phyloP scores from a whole-genome alignment of 2,329 filamentous ascomycete genomes.

The Fusarium continuum region DNA sequence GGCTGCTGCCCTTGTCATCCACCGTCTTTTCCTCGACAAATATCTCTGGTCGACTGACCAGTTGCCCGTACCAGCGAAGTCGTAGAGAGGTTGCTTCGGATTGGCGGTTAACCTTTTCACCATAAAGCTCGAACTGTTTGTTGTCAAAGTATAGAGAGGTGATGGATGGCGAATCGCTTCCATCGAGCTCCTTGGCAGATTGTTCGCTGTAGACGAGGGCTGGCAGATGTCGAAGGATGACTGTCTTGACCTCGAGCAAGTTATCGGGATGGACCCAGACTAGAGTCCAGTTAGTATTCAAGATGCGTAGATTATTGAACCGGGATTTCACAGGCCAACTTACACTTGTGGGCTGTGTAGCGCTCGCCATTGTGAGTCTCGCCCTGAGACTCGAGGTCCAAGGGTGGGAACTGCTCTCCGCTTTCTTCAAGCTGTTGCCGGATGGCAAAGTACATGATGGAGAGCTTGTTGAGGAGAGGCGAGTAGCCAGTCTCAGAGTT shows the following conservation, averaged over 20 bases:
- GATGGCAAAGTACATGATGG: conserved; percentile 94
- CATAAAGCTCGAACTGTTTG: conserved; percentile 84
- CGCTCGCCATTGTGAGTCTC: conserved; percentile 72
- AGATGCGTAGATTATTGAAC: background rate
- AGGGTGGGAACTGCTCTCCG: conserved; percentile 53
- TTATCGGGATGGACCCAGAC: conserved; percentile 98
- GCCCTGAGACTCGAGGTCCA: conserved; percentile 61
- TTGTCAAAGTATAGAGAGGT: conserved; percentile 98
- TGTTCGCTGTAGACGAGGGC: conserved; percentile 93
- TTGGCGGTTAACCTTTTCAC: conserved; percentile 80
- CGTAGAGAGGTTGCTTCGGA: conserved; percentile 83
- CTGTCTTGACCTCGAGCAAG: conserved; percentile 94
- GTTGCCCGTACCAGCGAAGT: conserved; percentile 89
- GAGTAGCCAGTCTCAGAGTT: conserved; percentile 92
- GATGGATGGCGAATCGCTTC: conserved; percentile 84
- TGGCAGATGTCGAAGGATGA: conserved; percentile 89
- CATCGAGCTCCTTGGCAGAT: conserved; percentile 82
- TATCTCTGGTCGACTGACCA: conserved; percentile 81
- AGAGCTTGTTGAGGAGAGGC: conserved; percentile 87
- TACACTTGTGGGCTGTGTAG: conserved; percentile 89
- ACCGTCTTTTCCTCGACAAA: conserved; percentile 90
- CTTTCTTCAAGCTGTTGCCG: conserved; percentile 78
- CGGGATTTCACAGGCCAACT: conserved; percentile 42
- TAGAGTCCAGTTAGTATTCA: conserved; percentile 44
- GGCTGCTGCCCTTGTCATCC: conserved; percentile 77